phyloP scores from a whole-genome alignment of 768 basidiomycete species.

The Suillus plorans region DNA sequence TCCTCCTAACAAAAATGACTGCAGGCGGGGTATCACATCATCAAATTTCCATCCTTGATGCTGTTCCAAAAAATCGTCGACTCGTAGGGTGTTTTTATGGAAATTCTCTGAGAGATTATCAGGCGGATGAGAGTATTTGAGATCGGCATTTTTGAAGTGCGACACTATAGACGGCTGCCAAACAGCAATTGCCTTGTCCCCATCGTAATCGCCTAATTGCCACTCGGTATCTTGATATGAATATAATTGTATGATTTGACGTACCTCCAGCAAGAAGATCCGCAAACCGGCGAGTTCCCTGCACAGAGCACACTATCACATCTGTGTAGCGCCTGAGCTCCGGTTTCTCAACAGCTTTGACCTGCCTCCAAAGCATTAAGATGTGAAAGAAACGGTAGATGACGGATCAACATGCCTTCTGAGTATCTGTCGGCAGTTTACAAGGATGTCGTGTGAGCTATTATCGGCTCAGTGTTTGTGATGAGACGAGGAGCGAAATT shows the following conservation, averaged over 20 bases:
- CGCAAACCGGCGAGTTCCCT: constrained; percentile 49
- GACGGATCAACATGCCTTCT: constrained; percentile 45
- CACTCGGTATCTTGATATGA: background rate
- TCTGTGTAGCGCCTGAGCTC: constrained; percentile 50
- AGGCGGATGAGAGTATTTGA: constrained; percentile 51
- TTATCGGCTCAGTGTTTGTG: background rate
- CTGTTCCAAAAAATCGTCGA: constrained; percentile 1
- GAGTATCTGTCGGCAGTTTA: constrained; percentile 65
- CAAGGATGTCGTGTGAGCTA: constrained; percentile 69
- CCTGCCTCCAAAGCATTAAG: constrained; percentile 33
- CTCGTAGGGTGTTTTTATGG: constrained; percentile 7
- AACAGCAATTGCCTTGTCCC: constrained; percentile 58
- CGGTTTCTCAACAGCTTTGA: constrained; percentile 52
- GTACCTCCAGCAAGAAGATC: constrained; percentile 66
- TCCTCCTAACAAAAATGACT: constrained; percentile 50
- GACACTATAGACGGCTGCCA: constrained; percentile 59
- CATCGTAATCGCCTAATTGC: constrained; percentile 65
- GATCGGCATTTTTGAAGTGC: constrained; percentile 52
- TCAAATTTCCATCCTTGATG: background rate
- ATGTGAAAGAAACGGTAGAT: background rate
- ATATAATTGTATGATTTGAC: constrained; percentile 8
- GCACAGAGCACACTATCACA: constrained; percentile 58
- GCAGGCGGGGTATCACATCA: constrained; percentile 34
- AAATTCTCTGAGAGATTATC: constrained; percentile 41
- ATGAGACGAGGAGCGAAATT: background rate